Evolutionary conservation across 768 basidiomycete genomes (phyloP).

Genomic region (Mycena haematopus): DNA sequence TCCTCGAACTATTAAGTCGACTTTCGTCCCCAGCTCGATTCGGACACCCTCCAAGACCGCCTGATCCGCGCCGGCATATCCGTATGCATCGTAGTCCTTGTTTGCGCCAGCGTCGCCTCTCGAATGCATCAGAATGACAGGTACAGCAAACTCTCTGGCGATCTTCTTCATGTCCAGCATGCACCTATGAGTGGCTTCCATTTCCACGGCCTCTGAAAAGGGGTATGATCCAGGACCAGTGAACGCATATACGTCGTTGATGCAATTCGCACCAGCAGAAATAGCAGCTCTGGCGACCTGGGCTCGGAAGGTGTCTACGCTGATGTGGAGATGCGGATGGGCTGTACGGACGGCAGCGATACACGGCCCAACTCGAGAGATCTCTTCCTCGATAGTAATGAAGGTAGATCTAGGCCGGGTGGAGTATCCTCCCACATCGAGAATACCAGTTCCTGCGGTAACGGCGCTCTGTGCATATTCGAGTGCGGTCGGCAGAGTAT

Average conservation of each 20-base stretch:
- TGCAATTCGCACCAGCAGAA: conserved; percentile 84
- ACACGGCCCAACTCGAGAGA: conserved; percentile 72
- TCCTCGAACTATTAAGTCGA: conserved; percentile 68
- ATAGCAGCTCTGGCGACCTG: conserved; percentile 79
- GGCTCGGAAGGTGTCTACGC: conserved; percentile 89
- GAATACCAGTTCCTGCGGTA: conserved; percentile 68
- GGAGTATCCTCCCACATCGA: conserved; percentile 95
- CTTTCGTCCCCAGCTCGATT: conserved; percentile 72
- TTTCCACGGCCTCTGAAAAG: conserved; percentile 15
- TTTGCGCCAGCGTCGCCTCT: conserved; percentile 81
- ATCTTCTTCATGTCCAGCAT: conserved; percentile 68
- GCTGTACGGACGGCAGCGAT: conserved; percentile 61
- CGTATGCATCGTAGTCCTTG: conserved; percentile 65
- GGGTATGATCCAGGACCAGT: conserved; percentile 63
- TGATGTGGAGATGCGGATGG: conserved; percentile 57
- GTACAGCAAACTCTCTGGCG: conserved; percentile 69
- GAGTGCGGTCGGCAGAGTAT: conserved; percentile 59
- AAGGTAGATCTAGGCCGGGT: conserved; percentile 83
- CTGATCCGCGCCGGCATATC: conserved; percentile 43
- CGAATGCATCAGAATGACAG: conserved; percentile 94
- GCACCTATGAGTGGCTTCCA: conserved; percentile 44
- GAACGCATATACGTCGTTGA: conserved; percentile 92
- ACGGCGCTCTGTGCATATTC: conserved; percentile 57
- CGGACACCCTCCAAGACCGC: conserved; percentile 72
- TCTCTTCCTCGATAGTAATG: conserved; percentile 74